phyloP scores from a whole-genome alignment of 768 basidiomycete genomes.

The Termitomyces sp. region DNA sequence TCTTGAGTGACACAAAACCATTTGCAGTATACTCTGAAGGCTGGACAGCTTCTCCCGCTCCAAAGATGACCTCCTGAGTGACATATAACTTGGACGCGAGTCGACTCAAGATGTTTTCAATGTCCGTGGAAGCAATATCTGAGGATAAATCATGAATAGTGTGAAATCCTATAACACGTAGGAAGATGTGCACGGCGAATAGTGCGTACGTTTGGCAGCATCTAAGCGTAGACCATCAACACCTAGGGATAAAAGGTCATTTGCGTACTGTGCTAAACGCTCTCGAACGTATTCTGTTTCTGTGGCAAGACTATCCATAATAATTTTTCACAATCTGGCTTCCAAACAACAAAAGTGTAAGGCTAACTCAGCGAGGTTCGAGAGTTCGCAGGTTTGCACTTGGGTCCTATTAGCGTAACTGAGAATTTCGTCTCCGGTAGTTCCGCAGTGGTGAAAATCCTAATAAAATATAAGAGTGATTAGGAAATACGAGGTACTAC shows the following conservation, averaged over 20 bases:
- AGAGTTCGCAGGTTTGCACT: constrained; percentile 54
- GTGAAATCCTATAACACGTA: too few species aligned
- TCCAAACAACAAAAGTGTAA: neutral
- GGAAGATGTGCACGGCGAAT: neutral
- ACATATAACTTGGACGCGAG: constrained; percentile 44
- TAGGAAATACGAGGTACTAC: constrained; percentile 23
- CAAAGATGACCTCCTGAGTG: constrained; percentile 59
- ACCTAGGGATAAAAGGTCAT: constrained; percentile 58
- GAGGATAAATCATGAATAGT: neutral
- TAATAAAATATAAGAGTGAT: constrained; percentile 6
- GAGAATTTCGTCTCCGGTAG: constrained; percentile 45
- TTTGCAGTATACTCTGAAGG: constrained; percentile 52
- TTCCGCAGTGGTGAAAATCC: constrained; percentile 65
- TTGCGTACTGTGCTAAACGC: constrained; percentile 48
- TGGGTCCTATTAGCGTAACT: constrained; percentile 48
- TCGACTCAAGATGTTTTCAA: constrained; percentile 46
- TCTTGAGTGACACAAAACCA: constrained; percentile 24
- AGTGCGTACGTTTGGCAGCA: constrained; percentile 52
- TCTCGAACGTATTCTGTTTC: constrained; percentile 56
- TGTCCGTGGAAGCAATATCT: constrained; percentile 53
- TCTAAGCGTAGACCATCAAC: constrained; percentile 60
- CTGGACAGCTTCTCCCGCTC: constrained; percentile 43
- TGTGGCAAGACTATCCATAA: constrained; percentile 45
- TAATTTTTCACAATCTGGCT: neutral
- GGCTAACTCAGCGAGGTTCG: constrained; percentile 44